Conservation (phyloP, 2,329 filamentous ascomycete genomes). For the Elsinoe batatas region DNA sequence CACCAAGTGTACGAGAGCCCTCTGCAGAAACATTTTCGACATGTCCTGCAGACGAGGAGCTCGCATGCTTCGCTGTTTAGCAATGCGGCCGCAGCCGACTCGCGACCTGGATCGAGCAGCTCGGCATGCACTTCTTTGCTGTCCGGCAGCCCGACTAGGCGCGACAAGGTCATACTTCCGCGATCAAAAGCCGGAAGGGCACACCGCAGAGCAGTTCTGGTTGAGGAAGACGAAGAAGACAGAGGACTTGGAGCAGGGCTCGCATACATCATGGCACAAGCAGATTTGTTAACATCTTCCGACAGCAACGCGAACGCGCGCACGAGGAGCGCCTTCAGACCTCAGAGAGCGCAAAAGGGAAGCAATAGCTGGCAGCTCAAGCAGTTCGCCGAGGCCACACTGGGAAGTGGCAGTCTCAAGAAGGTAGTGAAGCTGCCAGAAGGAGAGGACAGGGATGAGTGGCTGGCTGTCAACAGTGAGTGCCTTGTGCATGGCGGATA, state of each 20-base stretch:
- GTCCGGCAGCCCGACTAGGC: slow-evolving; percentile 10
- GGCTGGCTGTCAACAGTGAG: slow-evolving; percentile 93
- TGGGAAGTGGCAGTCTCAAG: slow-evolving; percentile 85
- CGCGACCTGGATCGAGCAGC: not conserved
- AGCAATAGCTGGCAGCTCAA: slow-evolving; percentile 87
- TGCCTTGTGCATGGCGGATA: not conserved
- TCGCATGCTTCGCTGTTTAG: slow-evolving; percentile 8
- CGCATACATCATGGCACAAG: slow-evolving; percentile 21
- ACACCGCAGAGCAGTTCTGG: slow-evolving; percentile 11
- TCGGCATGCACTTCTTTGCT: slow-evolving; percentile 8
- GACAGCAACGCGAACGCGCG: slow-evolving; percentile 44
- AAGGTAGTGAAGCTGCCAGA: slow-evolving; percentile 97
- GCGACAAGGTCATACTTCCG: slow-evolving; percentile 12
- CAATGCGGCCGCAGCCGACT: not conserved
- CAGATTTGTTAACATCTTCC: slow-evolving; percentile 33
- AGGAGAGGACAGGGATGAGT: slow-evolving; percentile 95
- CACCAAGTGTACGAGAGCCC: slow-evolving; percentile 24
- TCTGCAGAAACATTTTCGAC: slow-evolving; percentile 23
- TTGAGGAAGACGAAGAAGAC: slow-evolving; percentile 11
- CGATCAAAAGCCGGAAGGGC: slow-evolving; percentile 1
- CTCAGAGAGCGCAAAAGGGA: slow-evolving; percentile 72
- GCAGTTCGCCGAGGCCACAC: slow-evolving; percentile 94
- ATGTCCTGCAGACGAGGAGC: slow-evolving; percentile 14
- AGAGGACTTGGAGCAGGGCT: slow-evolving; percentile 19
- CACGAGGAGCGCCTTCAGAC: slow-evolving; percentile 83